These are phyloP conservation scores for Coemansia sp. DNA, from an alignment of 192 early-diverging fungal species.

Conservation along the genomic window DNA sequence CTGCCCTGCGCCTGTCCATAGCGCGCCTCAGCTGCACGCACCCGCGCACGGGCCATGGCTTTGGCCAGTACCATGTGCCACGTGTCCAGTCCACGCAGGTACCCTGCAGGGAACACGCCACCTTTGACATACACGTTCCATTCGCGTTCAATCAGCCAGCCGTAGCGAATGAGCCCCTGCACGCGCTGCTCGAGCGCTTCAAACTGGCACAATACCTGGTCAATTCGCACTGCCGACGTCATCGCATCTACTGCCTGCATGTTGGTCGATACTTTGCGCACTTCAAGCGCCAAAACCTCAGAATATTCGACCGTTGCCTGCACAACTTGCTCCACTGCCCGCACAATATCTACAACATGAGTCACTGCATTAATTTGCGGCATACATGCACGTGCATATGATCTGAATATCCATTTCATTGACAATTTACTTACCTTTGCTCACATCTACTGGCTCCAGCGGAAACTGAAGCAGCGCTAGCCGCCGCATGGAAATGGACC, in stretches of 20 bases:
- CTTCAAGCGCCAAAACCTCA: constrained; percentile 33
- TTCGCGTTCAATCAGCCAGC: constrained; percentile 47
- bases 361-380: background rate
- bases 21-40: constrained; percentile 11
- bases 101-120: constrained; percentile 25
- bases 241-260: constrained; percentile 35
- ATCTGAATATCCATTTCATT: background rate
- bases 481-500: constrained; percentile 47
- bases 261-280: constrained; percentile 36
- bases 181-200: constrained; percentile 42
- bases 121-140: constrained; percentile 37
- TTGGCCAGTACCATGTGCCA: constrained; percentile 33
- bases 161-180: constrained; percentile 47
- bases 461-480: constrained; percentile 45
- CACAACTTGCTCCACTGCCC: constrained; percentile 24
- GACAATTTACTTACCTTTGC: constrained; percentile 35
- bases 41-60: constrained; percentile 31
- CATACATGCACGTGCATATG: background rate
- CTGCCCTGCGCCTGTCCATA: constrained; percentile 9
- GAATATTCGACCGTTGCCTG: constrained; percentile 36
- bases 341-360: constrained; percentile 33
- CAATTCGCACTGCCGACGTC: constrained; percentile 17
- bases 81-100: constrained; percentile 32
- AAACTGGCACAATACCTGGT: constrained; percentile 30
- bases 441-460: constrained; percentile 22